These are phyloP conservation scores for Solanum hybrid DNA, from an alignment of 305 asterid genomes.

Conservation along the genomic window DNA sequence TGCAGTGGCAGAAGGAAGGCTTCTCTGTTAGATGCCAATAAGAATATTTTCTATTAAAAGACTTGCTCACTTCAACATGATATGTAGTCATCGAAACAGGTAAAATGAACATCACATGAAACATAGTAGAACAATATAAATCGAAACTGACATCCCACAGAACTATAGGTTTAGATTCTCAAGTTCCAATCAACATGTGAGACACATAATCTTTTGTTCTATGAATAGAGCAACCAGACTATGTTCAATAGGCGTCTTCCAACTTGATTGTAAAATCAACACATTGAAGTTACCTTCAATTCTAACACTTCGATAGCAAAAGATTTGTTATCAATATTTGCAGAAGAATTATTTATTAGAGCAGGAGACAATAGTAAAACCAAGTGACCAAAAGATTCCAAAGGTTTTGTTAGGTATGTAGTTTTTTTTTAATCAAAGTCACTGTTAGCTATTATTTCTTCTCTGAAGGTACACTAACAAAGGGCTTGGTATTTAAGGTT, in stretches of 20 bases:
- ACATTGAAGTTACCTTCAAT: background rate
- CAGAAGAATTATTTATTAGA: background rate
- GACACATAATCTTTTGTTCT: background rate
- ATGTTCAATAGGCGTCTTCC: background rate
- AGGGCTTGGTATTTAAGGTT: background rate
- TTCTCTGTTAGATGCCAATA: constrained; percentile 49
- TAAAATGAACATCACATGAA: background rate
- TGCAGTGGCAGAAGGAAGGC: constrained; percentile 59
- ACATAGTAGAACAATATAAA: background rate
- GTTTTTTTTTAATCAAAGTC: background rate
- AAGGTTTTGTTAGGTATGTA: background rate
- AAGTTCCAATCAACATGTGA: background rate
- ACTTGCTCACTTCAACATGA: background rate
- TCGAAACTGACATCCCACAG: background rate
- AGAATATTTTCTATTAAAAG: background rate
- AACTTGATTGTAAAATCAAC: background rate
- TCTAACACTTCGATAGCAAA: background rate
- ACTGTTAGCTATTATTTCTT: background rate
- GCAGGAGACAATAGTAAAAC: background rate
- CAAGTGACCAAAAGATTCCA: background rate
- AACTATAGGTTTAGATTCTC: background rate
- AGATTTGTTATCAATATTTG: background rate
- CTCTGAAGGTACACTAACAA: background rate
- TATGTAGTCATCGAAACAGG: background rate
- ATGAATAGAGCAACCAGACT: background rate